Evolutionary conservation across 2,329 filamentous ascomycete genomes (phyloP), one percentile per base, ranked within the genome.

Genomic region (Xylariaceae sp.): DNA sequence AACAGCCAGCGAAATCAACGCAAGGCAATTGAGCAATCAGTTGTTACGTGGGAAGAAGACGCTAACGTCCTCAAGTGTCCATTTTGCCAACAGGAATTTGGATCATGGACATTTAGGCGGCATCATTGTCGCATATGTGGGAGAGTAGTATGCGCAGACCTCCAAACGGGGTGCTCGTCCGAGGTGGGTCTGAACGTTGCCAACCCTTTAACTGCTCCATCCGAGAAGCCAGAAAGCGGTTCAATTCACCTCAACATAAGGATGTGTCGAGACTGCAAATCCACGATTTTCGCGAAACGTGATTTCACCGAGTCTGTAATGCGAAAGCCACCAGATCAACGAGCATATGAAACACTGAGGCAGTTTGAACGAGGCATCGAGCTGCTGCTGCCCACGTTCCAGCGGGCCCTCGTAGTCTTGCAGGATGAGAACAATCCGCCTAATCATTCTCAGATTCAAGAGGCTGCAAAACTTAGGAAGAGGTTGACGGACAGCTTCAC

Each of bases 61-160:
- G 81, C 87, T 0, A 83, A 79, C 26, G 92, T 99, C 5, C 58
- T 79, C 2, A 86, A 86, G 59, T 99, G 94, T 68, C 94, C 94
- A 0, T 96, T 96, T 67, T 99, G 94, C 66, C 90, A 96, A 67
- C 94, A 99, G 66, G 91, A 96, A 51, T 99, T 99, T 71, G 88
- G 91, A 1, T 88, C 87, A 11, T 97, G 96, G 82, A 89, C 91
- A 1, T 96, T 97, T 67, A 84, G 94, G 64, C 81, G 94, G 62
- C 94, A 97, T 71, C 94, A 99, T 72, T 99, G 94, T 72, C 84
- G 94, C 49, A 87, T 96, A 72, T 99, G 94, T 66, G 94, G 94
- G 3, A 84, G 88, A 36, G 92, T 99, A 0, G 91, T 99, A 0
- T 99, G 94, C 68, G 91, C 91, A 10, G 94, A 99, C 71, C 83